Base-by-base conservation (phyloP, 2,329 filamentous ascomycete genomes). In the Xylariaceae sp. region DNA sequence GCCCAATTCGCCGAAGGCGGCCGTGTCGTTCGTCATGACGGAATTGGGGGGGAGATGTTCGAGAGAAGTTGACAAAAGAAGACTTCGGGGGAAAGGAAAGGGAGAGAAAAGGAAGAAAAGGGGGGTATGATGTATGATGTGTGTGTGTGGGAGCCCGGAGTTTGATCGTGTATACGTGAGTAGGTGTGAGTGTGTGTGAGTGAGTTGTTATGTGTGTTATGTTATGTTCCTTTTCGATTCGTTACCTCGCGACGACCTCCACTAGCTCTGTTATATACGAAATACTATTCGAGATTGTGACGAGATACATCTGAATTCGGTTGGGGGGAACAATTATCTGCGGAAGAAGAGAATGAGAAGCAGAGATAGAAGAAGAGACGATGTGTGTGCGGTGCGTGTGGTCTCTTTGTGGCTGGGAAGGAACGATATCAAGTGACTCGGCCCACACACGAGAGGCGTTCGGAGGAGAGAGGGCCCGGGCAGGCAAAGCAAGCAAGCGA, bases 1-100 rank as follows among this genome's bases (percentile, higher is more conserved):
- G 59, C 80, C 80, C 56, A 87, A 77, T 66, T 81, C 78, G 57
- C 75, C 76, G 60, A 78, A 78, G 10, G 69, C 67, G 63, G 73
- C 76, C 63, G 73, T 73, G 51, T 72, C 65, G n/a, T 75, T 69
- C 53, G 76, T 70, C 79, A 82, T 82, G 57, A 45, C 53, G 55
- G 37, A 30, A 30, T 51, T 17, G 48, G 53, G 30, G 15, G 8
- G 11, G 37, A 41, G 11, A 10, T 13, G 8, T 41, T 41, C 11
- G 37, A 41, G 37, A 41, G 37, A 13, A 39, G 11, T 3, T 9
- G 37, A 41, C 9, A 41, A 41, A 41, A 41, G 37, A 13, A 41
- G 37, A 13, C 9, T 9, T 5, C 37, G 37, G 37, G 11, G 11
- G 37, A 41, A 41, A 13, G 37, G 37, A 41, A 13, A 41, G 11